Conservation (phyloP, 2,329 filamentous ascomycete genomes). For the Alternaria hordeiaustralica region DNA sequence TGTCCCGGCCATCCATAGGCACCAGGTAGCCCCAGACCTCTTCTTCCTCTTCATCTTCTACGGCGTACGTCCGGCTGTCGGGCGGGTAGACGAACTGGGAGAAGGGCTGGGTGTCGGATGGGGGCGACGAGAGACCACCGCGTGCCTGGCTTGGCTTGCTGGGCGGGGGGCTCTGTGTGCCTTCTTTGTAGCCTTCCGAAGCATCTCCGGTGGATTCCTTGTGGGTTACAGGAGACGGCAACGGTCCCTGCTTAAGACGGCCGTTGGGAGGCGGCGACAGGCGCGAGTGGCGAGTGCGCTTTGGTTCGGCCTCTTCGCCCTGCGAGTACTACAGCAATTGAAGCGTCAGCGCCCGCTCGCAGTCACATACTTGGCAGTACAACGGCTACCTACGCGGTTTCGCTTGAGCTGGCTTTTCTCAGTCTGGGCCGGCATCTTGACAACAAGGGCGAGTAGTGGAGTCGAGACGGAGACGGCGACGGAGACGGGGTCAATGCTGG, state of each 20-base stretch:
- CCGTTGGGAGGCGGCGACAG: constrained; percentile 60
- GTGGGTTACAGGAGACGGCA: constrained; percentile 82
- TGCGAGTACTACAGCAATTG: constrained; percentile 65
- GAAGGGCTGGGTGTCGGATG: constrained; percentile 75
- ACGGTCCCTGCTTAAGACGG: constrained; percentile 60
- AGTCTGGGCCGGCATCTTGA: constrained; percentile 61
- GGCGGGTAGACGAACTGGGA: constrained; percentile 82
- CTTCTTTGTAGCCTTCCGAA: constrained; percentile 69
- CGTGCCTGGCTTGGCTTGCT: constrained; percentile 48
- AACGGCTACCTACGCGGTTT: constrained; percentile 65
- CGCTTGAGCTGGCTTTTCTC: constrained; percentile 90
- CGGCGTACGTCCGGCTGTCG: constrained; percentile 75
- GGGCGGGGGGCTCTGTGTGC: constrained; percentile 71
- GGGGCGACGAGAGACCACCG: constrained; percentile 63
- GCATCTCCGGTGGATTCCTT: constrained; percentile 64
- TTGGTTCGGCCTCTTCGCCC: constrained; percentile 70
- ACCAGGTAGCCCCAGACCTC: constrained; percentile 97
- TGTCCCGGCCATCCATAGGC: constrained; percentile 75
- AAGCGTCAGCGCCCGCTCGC: constrained; percentile 23
- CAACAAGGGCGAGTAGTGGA: constrained; percentile 10
- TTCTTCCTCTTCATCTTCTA: constrained; percentile 81
- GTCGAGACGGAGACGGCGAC: constrained; percentile 19
- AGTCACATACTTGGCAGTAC: not conserved
- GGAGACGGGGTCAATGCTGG: constrained; percentile 24
- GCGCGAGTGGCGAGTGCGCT: constrained; percentile 83